Evolutionary conservation across 768 basidiomycete species (phyloP).

Genomic region (Boletus insuetus): DNA sequence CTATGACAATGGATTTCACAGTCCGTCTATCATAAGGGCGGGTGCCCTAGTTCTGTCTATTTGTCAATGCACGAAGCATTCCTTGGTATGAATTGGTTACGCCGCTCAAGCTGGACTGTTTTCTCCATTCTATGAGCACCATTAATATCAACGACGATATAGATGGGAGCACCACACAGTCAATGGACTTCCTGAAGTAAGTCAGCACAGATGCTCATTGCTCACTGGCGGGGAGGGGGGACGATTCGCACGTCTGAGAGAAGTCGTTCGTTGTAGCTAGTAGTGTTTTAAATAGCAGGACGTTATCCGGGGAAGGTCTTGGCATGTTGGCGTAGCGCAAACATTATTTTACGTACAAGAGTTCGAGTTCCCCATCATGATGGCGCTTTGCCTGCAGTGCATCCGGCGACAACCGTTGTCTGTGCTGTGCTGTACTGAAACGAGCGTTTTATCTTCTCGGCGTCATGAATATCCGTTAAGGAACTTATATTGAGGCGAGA

Average conservation of each 20-base stretch:
- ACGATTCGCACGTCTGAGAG: too few relatives aligned
- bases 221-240: too few relatives aligned
- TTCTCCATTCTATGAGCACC: not conserved
- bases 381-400: not conserved
- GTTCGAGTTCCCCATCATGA: not conserved
- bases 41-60: not conserved
- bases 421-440: too few relatives aligned
- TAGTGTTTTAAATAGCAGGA: too few relatives aligned
- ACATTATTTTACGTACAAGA: not conserved
- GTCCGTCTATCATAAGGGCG: conserved; percentile 2
- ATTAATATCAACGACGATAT: not conserved
- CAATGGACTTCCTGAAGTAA: not conserved
- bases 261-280: too few relatives aligned
- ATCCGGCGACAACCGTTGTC: not conserved
- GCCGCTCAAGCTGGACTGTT: not conserved
- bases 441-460: too few relatives aligned
- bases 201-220: too few relatives aligned
- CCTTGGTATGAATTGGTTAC: conserved; percentile 6
- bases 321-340: not conserved
- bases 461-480: too few relatives aligned
- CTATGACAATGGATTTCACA: not conserved
- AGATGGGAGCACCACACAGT: not conserved
- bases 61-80: not conserved
- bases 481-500: not conserved
- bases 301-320: not conserved